Percentiles rank a stretch among this genome's conserved stretches.
phyloP scores from a whole-genome alignment of 73 alveolate genomes.

The Loxodes magnus region DNA sequence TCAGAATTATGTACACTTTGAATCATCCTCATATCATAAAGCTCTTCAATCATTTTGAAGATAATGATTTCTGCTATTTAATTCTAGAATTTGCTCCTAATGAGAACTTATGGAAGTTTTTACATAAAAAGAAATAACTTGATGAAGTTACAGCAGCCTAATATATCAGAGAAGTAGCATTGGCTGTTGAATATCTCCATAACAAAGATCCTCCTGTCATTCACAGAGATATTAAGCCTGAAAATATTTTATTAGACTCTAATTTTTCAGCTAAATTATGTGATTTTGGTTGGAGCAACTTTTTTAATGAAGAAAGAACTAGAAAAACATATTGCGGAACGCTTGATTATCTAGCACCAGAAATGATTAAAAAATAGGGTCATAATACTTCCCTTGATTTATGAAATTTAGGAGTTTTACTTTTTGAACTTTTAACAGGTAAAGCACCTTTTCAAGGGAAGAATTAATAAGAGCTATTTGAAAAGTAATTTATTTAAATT shows the following conservation, averaged over 20 bases:
- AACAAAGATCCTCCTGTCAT: conserved; percentile 50
- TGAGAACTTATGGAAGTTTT: conserved; percentile 24
- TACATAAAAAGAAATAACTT: conserved; percentile 22
- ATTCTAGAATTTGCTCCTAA: conserved; percentile 52
- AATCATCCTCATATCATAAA: conserved; percentile 76
- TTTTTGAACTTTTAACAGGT: conserved; percentile 67
- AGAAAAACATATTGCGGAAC: conserved; percentile 70
- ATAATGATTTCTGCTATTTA: conserved; percentile 62
- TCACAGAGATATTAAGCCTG: conserved; percentile 63
- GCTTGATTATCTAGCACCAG: conserved; percentile 99
- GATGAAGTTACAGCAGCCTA: conserved; percentile 49
- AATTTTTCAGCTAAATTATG: conserved; percentile 50
- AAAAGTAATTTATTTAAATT: too few relatives aligned
- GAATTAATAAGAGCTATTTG: conserved; percentile 34
- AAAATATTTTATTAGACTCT: conserved; percentile 45
- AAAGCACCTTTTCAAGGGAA: conserved; percentile 64
- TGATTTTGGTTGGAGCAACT: conserved; percentile 60
- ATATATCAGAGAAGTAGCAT: conserved; percentile 56
- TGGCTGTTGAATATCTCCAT: conserved; percentile 57
- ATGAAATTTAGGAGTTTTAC: conserved; percentile 83
- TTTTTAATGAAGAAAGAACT: conserved; percentile 32
- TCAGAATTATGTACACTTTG: conserved; percentile 80
- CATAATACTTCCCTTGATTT: conserved; percentile 81
- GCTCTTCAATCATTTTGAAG: conserved; percentile 77
- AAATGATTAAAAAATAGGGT: conserved; percentile 65